Evolutionary conservation across 805 yeast genomes (phyloP), one percentile per base, ranked within the genome.

Genomic region (Wickerhamiella australiensis): DNA sequence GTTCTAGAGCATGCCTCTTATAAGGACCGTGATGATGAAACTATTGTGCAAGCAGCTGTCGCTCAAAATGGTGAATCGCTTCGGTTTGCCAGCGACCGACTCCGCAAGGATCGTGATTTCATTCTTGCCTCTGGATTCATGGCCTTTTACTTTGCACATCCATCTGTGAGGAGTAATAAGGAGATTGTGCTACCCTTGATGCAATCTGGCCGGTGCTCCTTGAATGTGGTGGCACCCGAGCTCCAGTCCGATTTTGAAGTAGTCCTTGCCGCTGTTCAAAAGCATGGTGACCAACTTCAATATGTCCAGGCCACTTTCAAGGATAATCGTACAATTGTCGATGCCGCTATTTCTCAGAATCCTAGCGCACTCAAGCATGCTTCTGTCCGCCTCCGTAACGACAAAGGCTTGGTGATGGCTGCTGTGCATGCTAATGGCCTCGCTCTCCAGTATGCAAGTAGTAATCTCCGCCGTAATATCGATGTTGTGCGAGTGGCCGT

Each of bases 401-500:
- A 29, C 18, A 43, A 43, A 27, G 26, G 15, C 27, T 9, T 43
- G 18, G 46, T 31, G 17, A 8, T 43, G 26, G 38, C 26, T 3
- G 46, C 46, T 4, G 46, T 43, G 15, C 22, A 22, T 4, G 25
- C 8, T 12, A 18, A 31, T 31, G 46, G 46, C 18, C 27, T 29
- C 13, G 36, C 46, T n/a, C 46, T 43, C 15, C 38, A 13, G 18
- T 26, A 15, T 17, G 46, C 27, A 13, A 21, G 29, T 13, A 21
- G 21, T 9, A 15, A n/a, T 15, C 38, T 43, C n/a, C 37, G 21
- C 12, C 23, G 29, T n/a, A 31, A 43, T 23, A 8, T 20, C 5
- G 46, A 43, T n/a, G 38, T 43, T 3, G 38, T 43, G n/a, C 22
- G 23, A 5, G 38, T 38, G 9, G 46, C 46, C 3, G 38, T 43